Conservation (phyloP, 768 basidiomycete genomes). For the Collybia sordida region DNA sequence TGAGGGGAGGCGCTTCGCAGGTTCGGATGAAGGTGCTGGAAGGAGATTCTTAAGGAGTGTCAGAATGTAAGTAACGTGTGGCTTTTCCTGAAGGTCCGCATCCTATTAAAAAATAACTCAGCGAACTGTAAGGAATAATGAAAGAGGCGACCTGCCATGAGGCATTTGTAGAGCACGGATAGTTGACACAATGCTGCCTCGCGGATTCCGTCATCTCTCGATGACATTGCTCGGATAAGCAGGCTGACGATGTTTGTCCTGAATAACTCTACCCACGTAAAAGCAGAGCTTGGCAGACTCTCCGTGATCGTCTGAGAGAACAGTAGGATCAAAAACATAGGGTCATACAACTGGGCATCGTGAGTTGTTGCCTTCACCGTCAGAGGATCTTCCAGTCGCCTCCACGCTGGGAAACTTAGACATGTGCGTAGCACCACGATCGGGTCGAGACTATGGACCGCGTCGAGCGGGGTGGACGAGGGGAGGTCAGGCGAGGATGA, state of each 20-base stretch:
- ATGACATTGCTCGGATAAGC: conserved; percentile 70
- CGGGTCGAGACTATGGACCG: conserved; percentile 71
- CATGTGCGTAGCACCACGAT: conserved; percentile 68
- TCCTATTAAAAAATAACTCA: conserved; percentile 27
- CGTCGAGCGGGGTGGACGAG: conserved; percentile 56
- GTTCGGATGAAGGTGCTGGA: conserved; percentile 36
- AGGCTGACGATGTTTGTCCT: conserved; percentile 77
- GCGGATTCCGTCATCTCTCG: conserved; percentile 60
- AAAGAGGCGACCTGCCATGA: conserved; percentile 53
- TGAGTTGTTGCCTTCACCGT: conserved; percentile 20
- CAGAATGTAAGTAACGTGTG: conserved; percentile 73
- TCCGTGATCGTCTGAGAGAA: conserved; percentile 65
- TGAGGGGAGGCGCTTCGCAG: conserved; percentile 63
- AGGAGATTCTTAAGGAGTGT: conserved; percentile 61
- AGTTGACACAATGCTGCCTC: conserved; percentile 62
- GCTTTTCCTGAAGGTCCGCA: conserved; percentile 75
- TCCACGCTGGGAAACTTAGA: conserved; percentile 67
- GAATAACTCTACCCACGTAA: conserved; percentile 87
- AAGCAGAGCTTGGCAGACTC: conserved; percentile 51
- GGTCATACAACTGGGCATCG: conserved; percentile 68
- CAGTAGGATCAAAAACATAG: conserved; percentile 71
- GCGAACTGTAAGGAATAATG: not conserved
- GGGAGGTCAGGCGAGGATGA: conserved; percentile 43
- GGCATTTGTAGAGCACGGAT: conserved; percentile 52
- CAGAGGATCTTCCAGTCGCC: conserved; percentile 42